Percentiles rank a stretch among this genome's conserved stretches.
Conservation (phyloP, 169 alveolate genomes). For the Cryptosporidium tyzzeri region DNA sequence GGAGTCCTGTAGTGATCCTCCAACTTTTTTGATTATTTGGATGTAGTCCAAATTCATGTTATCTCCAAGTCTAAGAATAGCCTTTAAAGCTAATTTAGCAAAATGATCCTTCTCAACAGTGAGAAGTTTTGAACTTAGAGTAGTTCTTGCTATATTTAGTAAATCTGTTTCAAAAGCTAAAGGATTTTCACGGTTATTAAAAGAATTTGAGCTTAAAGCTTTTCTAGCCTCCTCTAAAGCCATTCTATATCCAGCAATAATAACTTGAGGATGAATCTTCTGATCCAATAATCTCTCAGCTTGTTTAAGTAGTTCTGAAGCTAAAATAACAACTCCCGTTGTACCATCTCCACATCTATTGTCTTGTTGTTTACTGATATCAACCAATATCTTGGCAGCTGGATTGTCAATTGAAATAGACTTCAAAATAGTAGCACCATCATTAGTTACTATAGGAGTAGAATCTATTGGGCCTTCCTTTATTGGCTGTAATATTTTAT, state of each 20-base stretch:
- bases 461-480: slow-evolving; percentile 89
- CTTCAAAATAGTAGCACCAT: slow-evolving; percentile 99
- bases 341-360: slow-evolving; percentile 95
- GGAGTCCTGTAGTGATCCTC: slow-evolving; percentile 97
- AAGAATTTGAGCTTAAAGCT: slow-evolving; percentile 87
- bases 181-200: slow-evolving; percentile 86
- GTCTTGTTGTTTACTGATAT: slow-evolving; percentile 92
- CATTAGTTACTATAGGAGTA: slow-evolving; percentile 96
- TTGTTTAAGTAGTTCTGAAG: slow-evolving; percentile 98
- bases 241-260: slow-evolving; percentile 90
- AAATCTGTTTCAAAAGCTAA: slow-evolving; percentile 91
- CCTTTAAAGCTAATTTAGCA: slow-evolving; percentile 97
- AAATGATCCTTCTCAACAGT: slow-evolving; percentile 95
- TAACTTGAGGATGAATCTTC: slow-evolving; percentile 97
- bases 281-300: slow-evolving; percentile 96
- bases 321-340: slow-evolving; percentile 98
- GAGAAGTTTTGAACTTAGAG: slow-evolving; percentile 96
- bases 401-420: slow-evolving; percentile 99
- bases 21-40: slow-evolving; percentile 96
- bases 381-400: slow-evolving; percentile 98
- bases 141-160: slow-evolving; percentile 96
- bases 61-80: slow-evolving; percentile 95
- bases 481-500: slow-evolving; percentile 95
- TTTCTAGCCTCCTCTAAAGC: slow-evolving; percentile 93
- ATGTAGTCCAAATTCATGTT: slow-evolving; percentile 89